Evolutionary conservation across 2,329 filamentous ascomycete species (phyloP).

Genomic region (Orbilia javanica): DNA sequence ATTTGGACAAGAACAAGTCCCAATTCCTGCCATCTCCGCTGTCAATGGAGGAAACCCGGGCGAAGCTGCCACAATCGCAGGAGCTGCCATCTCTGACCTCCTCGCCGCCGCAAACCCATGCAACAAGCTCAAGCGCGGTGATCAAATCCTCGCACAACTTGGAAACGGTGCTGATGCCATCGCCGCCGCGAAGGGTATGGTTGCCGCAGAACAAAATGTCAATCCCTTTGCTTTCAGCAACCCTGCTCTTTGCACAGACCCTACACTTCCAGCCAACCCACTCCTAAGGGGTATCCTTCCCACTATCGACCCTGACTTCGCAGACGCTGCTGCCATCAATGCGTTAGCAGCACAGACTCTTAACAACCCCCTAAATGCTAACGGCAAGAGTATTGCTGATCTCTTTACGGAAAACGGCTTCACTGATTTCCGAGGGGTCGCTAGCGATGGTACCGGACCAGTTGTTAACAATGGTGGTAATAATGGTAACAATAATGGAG

Average conservation of each 20-base stretch:
- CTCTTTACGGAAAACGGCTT: constrained; percentile 75
- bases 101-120: constrained; percentile 76
- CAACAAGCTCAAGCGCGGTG: constrained; percentile 75
- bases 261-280: constrained; percentile 73
- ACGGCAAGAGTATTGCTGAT: constrained; percentile 75
- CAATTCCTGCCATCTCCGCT: constrained; percentile 70
- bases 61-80: constrained; percentile 74
- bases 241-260: constrained; percentile 75
- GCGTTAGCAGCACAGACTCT: constrained; percentile 71
- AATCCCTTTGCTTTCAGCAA: constrained; percentile 74
- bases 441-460: constrained; percentile 55
- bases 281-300: constrained; percentile 76
- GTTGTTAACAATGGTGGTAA: constrained; percentile 48
- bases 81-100: constrained; percentile 73
- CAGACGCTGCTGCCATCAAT: constrained; percentile 72
- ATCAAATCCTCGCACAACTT: constrained; percentile 74
- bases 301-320: constrained; percentile 75
- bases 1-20: constrained; percentile 75
- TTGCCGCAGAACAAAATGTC: constrained; percentile 79
- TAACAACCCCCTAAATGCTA: constrained; percentile 71
- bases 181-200: constrained; percentile 73
- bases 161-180: constrained; percentile 73
- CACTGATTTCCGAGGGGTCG: constrained; percentile 69
- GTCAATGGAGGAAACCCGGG: constrained; percentile 73
- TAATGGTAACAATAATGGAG: not conserved